These are phyloP conservation scores for Diatrype stigma DNA, from an alignment of 2,329 filamentous ascomycete species.

Conservation along the genomic window DNA sequence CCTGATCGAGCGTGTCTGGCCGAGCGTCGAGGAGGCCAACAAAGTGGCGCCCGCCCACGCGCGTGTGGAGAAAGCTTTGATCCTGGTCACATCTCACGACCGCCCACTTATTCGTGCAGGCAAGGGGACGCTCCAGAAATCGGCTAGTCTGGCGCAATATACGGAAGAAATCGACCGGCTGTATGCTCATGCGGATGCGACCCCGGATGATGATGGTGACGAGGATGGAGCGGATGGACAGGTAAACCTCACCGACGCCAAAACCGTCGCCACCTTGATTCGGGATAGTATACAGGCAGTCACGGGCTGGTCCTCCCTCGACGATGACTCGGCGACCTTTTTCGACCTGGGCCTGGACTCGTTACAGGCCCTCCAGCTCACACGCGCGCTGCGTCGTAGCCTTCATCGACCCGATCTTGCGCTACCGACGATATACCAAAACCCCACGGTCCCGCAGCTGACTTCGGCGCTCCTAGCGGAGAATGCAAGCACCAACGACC, in stretches of 20 bases:
- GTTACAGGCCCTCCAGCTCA: constrained; percentile 14
- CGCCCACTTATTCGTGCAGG: constrained; percentile 16
- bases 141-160: constrained; percentile 15
- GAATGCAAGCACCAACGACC: constrained; percentile 2
- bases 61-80: constrained; percentile 17
- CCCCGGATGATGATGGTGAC: constrained; percentile 4
- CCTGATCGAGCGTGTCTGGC: constrained; percentile 20
- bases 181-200: constrained; percentile 12
- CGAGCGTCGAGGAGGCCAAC: constrained; percentile 19
- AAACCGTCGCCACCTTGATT: constrained; percentile 3
- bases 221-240: neutral
- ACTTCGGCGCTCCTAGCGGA: constrained; percentile 5
- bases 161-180: constrained; percentile 15
- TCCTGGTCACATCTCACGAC: constrained; percentile 11
- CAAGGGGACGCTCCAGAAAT: constrained; percentile 19
- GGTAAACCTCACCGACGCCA: neutral
- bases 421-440: constrained; percentile 11
- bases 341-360: constrained; percentile 17
- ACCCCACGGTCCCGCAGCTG: constrained; percentile 13
- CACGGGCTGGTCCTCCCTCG: constrained; percentile 5
- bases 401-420: constrained; percentile 6
- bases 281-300: constrained; percentile 2
- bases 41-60: constrained; percentile 14
- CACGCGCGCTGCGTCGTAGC: constrained; percentile 8
- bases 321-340: constrained; percentile 7